Conservation (phyloP, 257 asterid species). For the Forsythia suspensa region DNA sequence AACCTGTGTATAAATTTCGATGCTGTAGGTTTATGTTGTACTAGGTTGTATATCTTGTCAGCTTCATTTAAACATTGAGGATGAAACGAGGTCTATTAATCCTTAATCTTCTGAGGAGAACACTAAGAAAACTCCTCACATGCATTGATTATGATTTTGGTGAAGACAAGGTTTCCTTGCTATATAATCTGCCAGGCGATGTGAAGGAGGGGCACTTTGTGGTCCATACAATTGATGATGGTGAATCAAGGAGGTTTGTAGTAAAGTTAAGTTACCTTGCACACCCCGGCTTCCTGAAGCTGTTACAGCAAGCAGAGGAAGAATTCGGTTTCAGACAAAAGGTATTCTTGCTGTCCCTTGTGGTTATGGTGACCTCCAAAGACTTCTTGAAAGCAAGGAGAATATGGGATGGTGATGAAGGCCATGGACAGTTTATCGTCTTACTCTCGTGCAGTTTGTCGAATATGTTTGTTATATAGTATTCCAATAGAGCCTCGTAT, state of each 20-base stretch:
- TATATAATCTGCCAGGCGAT: constrained; percentile 30
- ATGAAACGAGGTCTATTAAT: constrained; percentile 27
- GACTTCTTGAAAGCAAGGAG: constrained; percentile 28
- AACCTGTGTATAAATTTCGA: constrained; percentile 17
- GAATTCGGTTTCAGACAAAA: constrained; percentile 50
- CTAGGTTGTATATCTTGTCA: neutral
- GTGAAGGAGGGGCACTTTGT: constrained; percentile 59
- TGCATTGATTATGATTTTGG: constrained; percentile 2
- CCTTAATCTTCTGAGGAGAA: constrained; percentile 25
- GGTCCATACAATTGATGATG: constrained; percentile 45
- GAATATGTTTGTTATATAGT: neutral
- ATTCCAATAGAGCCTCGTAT: neutral
- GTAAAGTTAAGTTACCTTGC: constrained; percentile 35
- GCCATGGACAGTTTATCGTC: neutral
- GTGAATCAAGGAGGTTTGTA: constrained; percentile 39
- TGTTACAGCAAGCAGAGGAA: constrained; percentile 46
- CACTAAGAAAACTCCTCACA: constrained; percentile 18
- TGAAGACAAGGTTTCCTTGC: constrained; percentile 15
- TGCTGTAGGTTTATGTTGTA: neutral
- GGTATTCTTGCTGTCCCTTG: constrained; percentile 59
- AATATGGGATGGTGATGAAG: neutral
- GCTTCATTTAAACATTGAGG: constrained; percentile 5
- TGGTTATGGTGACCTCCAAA: constrained; percentile 38
- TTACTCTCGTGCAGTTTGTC: neutral
- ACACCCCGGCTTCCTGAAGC: constrained; percentile 43